These are phyloP conservation scores for Rhizoclosmatium globosum DNA, from an alignment of 192 early-diverging fungal genomes.

Conservation along the genomic window DNA sequence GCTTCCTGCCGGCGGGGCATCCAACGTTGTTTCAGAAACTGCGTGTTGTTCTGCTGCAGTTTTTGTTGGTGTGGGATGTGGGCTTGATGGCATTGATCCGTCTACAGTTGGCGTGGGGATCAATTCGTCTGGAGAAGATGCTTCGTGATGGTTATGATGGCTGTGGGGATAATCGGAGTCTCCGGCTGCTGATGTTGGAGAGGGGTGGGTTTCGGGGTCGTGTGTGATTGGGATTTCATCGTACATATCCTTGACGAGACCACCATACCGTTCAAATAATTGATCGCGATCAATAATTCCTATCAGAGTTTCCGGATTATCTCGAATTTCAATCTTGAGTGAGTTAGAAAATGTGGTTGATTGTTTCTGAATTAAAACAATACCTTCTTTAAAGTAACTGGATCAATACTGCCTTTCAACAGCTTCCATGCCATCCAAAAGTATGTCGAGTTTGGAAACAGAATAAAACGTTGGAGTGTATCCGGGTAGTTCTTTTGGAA, in stretches of 20 bases:
- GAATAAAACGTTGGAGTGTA: slow-evolving; percentile 35
- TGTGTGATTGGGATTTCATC: slow-evolving; percentile 16
- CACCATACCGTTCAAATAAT: slow-evolving; percentile 42
- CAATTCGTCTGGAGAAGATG: no score
- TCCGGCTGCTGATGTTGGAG: no score
- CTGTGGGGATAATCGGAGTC: no score
- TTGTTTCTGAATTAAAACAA: background rate
- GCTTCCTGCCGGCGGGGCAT: background rate
- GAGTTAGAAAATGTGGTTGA: background rate
- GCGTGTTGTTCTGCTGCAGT: no score
- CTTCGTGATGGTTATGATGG: no score
- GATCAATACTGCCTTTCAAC: slow-evolving; percentile 34
- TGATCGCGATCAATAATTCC: slow-evolving; percentile 38
- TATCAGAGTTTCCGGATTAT: slow-evolving; percentile 36
- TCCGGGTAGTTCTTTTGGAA: slow-evolving; percentile 56
- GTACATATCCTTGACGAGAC: slow-evolving; percentile 40
- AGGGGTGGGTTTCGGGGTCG: slow-evolving; percentile 1
- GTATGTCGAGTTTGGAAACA: slow-evolving; percentile 50
- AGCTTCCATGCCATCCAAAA: slow-evolving; percentile 54
- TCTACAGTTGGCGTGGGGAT: no score
- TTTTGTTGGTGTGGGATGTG: no score
- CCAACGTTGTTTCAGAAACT: no score
- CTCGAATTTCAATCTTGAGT: slow-evolving; percentile 36
- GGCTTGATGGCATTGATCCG: no score
- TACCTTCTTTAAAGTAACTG: slow-evolving; percentile 44